phyloP scores from a whole-genome alignment of 495 filamentous ascomycete species.

The Aspergillus biplanus region DNA sequence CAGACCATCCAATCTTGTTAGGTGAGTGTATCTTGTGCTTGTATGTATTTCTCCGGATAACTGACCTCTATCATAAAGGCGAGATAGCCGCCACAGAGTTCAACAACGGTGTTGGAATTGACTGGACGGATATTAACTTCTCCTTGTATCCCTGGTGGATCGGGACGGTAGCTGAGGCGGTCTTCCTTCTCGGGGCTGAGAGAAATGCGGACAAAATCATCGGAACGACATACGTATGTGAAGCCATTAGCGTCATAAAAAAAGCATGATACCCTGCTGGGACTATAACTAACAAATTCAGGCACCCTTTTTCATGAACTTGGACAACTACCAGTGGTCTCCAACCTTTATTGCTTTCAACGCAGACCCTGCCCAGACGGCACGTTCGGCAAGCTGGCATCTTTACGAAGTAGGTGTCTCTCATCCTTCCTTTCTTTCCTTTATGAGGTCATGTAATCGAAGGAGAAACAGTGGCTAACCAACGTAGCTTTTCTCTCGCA shows the following conservation, averaged over 20 bases:
- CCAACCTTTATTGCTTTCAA: slow-evolving; percentile 51
- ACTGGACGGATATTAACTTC: slow-evolving; percentile 37
- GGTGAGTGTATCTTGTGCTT: slow-evolving; percentile 39
- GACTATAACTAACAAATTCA: slow-evolving; percentile 14
- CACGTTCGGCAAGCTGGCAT: slow-evolving; percentile 49
- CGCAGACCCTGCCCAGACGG: slow-evolving; percentile 42
- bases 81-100: slow-evolving; percentile 57
- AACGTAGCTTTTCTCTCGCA: slow-evolving; percentile 45
- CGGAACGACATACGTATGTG: slow-evolving; percentile 43
- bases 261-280: background rate
- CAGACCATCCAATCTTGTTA: slow-evolving; percentile 47
- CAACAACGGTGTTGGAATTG: slow-evolving; percentile 33
- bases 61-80: slow-evolving; percentile 26
- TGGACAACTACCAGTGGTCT: slow-evolving; percentile 52
- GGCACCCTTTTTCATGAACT: slow-evolving; percentile 53
- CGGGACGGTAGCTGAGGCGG: slow-evolving; percentile 61
- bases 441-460: background rate
- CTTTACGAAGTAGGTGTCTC: slow-evolving; percentile 33
- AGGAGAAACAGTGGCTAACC: background rate
- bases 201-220: slow-evolving; percentile 61
- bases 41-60: background rate
- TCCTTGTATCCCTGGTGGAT: slow-evolving; percentile 56
- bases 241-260: slow-evolving; percentile 15
- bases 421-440: background rate
- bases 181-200: slow-evolving; percentile 68